Percentiles rank a stretch among this genome's conserved stretches.
These are phyloP conservation scores for Mycosphaerella sp. DNA, from an alignment of 2,329 filamentous ascomycete species.

Conservation along the genomic window DNA sequence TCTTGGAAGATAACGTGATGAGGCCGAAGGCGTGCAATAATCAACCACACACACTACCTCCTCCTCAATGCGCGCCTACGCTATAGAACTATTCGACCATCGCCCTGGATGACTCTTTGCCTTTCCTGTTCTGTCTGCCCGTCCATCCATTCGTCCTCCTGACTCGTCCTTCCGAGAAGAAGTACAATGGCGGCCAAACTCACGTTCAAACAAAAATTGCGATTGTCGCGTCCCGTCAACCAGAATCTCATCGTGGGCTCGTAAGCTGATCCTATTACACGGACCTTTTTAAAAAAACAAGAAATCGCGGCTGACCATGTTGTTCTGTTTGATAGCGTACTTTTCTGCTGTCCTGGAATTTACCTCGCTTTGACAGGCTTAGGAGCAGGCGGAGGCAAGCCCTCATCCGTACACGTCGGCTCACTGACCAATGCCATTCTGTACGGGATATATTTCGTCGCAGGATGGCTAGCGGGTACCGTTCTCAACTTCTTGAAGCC, in stretches of 20 bases:
- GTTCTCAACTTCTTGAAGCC: constrained; percentile 6
- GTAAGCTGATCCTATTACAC: background rate
- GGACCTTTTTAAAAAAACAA: too few relatives aligned
- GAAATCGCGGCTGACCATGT: background rate
- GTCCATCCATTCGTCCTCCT: too few relatives aligned
- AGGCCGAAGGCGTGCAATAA: too few relatives aligned
- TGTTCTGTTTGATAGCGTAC: background rate
- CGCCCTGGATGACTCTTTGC: too few relatives aligned
- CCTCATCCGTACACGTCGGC: constrained; percentile 4
- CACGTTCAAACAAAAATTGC: background rate
- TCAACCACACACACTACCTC: too few relatives aligned
- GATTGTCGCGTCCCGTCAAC: background rate
- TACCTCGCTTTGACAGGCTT: constrained; percentile 9
- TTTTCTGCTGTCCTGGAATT: background rate
- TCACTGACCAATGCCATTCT: constrained; percentile 7
- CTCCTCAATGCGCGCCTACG: too few relatives aligned
- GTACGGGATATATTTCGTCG: constrained; percentile 7
- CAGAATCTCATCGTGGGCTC: background rate
- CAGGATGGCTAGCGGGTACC: constrained; percentile 7
- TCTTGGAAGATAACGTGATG: too few relatives aligned
- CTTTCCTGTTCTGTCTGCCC: too few relatives aligned
- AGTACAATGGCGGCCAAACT: background rate
- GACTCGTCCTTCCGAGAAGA: too few relatives aligned
- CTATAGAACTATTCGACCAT: too few relatives aligned
- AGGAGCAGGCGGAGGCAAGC: constrained; percentile 8